Evolutionary conservation across 2,329 filamentous ascomycete genomes (phyloP).

Genomic region (Alternaria sp.): DNA sequence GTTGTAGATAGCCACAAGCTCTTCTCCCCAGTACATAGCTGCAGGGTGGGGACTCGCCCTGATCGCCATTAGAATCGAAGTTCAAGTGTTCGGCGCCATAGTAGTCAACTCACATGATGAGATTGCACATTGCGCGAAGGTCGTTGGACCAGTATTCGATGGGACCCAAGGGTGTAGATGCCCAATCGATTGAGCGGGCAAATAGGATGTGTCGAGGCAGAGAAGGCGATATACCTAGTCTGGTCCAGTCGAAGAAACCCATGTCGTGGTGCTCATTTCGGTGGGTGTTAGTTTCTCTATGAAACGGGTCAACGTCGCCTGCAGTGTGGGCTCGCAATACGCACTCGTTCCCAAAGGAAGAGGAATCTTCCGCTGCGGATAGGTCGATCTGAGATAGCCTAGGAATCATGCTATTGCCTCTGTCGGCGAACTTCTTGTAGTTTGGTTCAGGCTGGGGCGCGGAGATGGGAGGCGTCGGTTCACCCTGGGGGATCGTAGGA

Average conservation of each 20-base stretch:
- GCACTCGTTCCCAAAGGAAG: conserved; percentile 49
- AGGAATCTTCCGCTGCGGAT: conserved; percentile 28
- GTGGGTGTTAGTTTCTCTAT: conserved; percentile 31
- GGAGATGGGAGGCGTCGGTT: conserved; percentile 17
- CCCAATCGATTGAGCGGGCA: conserved; percentile 75
- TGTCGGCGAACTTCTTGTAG: conserved; percentile 4
- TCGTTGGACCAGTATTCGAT: conserved; percentile 77
- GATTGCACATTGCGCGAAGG: conserved; percentile 77
- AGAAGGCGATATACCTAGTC: conserved; percentile 67
- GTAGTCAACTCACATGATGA: conserved; percentile 67
- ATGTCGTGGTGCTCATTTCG: conserved; percentile 43
- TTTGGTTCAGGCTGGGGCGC: conserved; percentile 8
- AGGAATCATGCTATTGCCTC: conserved; percentile 4
- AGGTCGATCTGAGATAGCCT: conserved; percentile 25
- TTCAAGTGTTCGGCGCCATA: not conserved
- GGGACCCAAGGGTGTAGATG: conserved; percentile 73
- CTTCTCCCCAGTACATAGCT: conserved; percentile 80
- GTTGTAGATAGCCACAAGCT: conserved; percentile 74
- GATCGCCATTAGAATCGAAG: conserved; percentile 3
- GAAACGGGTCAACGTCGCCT: conserved; percentile 50
- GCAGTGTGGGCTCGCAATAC: conserved; percentile 50
- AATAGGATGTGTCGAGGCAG: conserved; percentile 76
- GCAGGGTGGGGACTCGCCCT: conserved; percentile 60
- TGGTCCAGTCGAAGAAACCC: conserved; percentile 82
- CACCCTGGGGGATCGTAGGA: conserved; percentile 16